Percentiles rank a stretch among this genome's conserved stretches.
Evolutionary conservation across 768 basidiomycete species (phyloP).

Genomic region (Paxillus rubicundulus): DNA sequence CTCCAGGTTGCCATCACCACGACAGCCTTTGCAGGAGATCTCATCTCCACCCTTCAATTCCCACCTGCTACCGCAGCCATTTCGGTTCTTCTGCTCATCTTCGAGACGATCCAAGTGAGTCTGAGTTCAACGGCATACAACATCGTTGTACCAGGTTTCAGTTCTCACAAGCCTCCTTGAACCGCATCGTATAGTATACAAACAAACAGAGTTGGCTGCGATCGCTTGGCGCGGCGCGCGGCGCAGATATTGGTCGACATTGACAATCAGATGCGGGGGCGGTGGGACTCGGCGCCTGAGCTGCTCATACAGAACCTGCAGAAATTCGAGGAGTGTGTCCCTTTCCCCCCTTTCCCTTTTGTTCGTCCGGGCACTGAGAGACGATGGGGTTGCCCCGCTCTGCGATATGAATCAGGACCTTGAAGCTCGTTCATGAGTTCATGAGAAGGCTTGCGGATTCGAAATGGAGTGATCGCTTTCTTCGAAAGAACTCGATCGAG

Average conservation of each 20-base stretch:
- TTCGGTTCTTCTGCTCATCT: slow-evolving; percentile 40
- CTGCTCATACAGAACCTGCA: slow-evolving; percentile 38
- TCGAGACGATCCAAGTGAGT: slow-evolving; percentile 45
- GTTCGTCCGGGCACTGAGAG: not conserved
- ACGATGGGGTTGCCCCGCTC: not conserved
- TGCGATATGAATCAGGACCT: slow-evolving; percentile 27
- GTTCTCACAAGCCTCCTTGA: not conserved
- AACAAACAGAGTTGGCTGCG: slow-evolving; percentile 40
- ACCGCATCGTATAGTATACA: slow-evolving; percentile 25
- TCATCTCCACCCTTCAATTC: slow-evolving; percentile 37
- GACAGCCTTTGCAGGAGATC: slow-evolving; percentile 28
- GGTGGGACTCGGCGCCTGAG: slow-evolving; percentile 43
- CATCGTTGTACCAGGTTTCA: not conserved
- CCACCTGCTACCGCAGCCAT: slow-evolving; percentile 43
- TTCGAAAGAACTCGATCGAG: slow-evolving; percentile 41
- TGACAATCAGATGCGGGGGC: slow-evolving; percentile 43
- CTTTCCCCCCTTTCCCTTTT: not conserved
- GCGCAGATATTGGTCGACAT: slow-evolving; percentile 43
- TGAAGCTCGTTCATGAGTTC: slow-evolving; percentile 39
- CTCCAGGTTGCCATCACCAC: slow-evolving; percentile 32
- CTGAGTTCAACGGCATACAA: not conserved
- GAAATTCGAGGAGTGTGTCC: slow-evolving; percentile 40
- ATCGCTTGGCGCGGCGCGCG: slow-evolving; percentile 39
- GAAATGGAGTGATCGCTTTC: slow-evolving; percentile 42
- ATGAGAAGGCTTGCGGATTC: slow-evolving; percentile 38